These are phyloP conservation scores for Lippia alba DNA, from an alignment of 305 asterid species.

Conservation along the genomic window DNA sequence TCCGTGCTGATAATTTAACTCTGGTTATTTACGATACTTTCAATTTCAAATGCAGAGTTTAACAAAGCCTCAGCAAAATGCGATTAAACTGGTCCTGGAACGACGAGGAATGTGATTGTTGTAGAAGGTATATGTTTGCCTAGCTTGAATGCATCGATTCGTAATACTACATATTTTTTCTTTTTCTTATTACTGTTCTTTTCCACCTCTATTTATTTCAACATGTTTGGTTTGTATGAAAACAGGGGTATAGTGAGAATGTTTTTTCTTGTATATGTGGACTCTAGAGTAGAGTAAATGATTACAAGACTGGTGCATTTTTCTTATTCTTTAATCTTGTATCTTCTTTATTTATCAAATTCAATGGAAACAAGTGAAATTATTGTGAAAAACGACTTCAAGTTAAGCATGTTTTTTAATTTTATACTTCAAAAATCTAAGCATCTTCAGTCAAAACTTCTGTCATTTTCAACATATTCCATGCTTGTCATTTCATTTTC, in stretches of 20 bases:
- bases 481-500: too few relatives aligned
- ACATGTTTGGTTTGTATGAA: neutral
- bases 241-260: conserved; percentile 8
- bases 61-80: conserved; percentile 63
- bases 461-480: too few relatives aligned
- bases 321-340: neutral
- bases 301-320: conserved; percentile 1
- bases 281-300: neutral
- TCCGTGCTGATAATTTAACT: conserved; percentile 5
- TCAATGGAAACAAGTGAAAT: too few relatives aligned
- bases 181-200: neutral
- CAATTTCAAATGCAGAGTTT: conserved; percentile 58
- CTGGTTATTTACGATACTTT: conserved; percentile 9
- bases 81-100: conserved; percentile 54
- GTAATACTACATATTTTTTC: neutral
- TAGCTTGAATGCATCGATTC: conserved; percentile 25
- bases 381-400: too few relatives aligned
- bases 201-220: conserved; percentile 2
- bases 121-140: conserved; percentile 26
- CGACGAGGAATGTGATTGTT: conserved; percentile 39
- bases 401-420: too few relatives aligned
- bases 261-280: conserved; percentile 6
- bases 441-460: too few relatives aligned
- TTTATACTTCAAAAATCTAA: too few relatives aligned
- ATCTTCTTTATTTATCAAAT: neutral